Conservation (phyloP, 352 stramenopile species). For the Globisporangium nunn region DNA sequence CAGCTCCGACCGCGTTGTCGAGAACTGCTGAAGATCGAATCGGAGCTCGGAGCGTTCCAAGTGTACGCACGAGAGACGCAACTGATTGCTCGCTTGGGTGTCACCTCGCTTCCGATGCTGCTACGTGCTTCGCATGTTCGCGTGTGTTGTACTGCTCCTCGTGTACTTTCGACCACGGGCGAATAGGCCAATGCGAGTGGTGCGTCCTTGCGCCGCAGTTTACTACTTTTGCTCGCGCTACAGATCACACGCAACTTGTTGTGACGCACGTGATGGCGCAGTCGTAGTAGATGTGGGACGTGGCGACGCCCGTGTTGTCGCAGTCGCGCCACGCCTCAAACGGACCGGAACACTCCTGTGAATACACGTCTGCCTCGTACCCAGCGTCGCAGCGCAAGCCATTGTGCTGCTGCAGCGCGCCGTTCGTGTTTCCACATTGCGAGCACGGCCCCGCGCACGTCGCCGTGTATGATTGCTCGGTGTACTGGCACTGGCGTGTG, state of each 20-base stretch:
- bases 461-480: constrained; percentile 34
- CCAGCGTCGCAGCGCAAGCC: constrained; percentile 23
- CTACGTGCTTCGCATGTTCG: background rate
- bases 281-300: constrained; percentile 52
- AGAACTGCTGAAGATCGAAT: background rate
- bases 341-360: constrained; percentile 39
- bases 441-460: constrained; percentile 42
- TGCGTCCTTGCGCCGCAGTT: too few species aligned
- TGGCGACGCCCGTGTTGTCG: constrained; percentile 21
- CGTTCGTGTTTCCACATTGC: constrained; percentile 49
- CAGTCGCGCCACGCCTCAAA: constrained; percentile 48
- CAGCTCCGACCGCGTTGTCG: too few species aligned
- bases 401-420: constrained; percentile 27
- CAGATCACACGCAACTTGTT: constrained; percentile 31
- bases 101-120: background rate
- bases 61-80: too few species aligned
- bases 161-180: too few species aligned
- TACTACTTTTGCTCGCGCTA: background rate
- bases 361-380: constrained; percentile 42
- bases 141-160: too few species aligned
- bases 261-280: constrained; percentile 49
- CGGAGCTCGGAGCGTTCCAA: too few species aligned
- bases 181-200: too few species aligned
- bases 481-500: constrained; percentile 51
- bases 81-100: too few species aligned